Percentiles rank a stretch among this genome's conserved stretches.
Conservation (phyloP, 257 asterid genomes). For the Penstemon eatonii region DNA sequence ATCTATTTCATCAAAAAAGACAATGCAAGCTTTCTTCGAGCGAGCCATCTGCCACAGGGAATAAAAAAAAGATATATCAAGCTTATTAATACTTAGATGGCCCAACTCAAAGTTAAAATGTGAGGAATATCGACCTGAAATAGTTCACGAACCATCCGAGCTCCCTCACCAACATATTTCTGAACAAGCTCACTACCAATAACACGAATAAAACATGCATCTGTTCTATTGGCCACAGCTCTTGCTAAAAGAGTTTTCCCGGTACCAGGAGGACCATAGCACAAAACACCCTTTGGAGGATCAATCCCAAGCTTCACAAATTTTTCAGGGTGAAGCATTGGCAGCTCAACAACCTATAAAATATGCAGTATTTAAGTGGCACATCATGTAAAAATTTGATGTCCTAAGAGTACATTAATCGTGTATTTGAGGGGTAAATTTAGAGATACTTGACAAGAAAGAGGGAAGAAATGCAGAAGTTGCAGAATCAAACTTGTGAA, state of each 20-base stretch:
- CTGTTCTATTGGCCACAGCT: slow-evolving; percentile 97
- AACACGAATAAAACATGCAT: slow-evolving; percentile 96
- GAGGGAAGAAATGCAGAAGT: not conserved
- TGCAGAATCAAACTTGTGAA: too few species aligned
- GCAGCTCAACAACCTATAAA: slow-evolving; percentile 90
- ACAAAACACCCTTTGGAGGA: slow-evolving; percentile 97
- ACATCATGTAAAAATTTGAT: not conserved
- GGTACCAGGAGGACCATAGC: slow-evolving; percentile 99
- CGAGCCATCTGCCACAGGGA: slow-evolving; percentile 83
- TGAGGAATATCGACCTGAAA: slow-evolving; percentile 61
- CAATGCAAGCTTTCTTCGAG: slow-evolving; percentile 96
- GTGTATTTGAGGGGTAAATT: too few species aligned
- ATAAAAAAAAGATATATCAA: not conserved
- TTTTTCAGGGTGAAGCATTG: slow-evolving; percentile 99
- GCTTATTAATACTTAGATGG: not conserved
- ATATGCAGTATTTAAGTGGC: not conserved
- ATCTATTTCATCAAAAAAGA: slow-evolving; percentile 93
- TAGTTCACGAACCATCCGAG: slow-evolving; percentile 98
- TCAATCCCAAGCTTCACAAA: slow-evolving; percentile 96
- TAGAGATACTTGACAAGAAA: not conserved
- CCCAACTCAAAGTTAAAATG: not conserved
- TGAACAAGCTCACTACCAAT: slow-evolving; percentile 99
- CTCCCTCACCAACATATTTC: slow-evolving; percentile 98
- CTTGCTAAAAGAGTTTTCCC: slow-evolving; percentile 95
- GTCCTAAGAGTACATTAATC: not conserved